Conservation (phyloP, 768 basidiomycete genomes). For the Amanita exitialis region DNA sequence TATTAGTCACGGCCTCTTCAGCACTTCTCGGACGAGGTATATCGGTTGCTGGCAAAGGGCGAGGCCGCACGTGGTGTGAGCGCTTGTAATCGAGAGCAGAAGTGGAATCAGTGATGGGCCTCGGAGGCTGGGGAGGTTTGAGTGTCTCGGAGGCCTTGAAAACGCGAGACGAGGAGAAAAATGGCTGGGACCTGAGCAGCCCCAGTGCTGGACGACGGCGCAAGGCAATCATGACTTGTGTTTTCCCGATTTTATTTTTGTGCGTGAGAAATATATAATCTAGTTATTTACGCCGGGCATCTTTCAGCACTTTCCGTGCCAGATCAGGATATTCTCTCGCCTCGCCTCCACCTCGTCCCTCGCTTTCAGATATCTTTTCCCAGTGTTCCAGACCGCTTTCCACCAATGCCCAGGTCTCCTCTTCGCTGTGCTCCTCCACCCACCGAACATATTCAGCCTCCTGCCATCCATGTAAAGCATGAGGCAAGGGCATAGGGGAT, state of each 20-base stretch:
- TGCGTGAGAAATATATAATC: slow-evolving; percentile 2
- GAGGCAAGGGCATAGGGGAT: slow-evolving; percentile 78
- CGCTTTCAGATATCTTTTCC: slow-evolving; percentile 61
- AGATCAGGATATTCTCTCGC: slow-evolving; percentile 58
- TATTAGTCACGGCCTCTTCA: slow-evolving; percentile 96
- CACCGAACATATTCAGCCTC: slow-evolving; percentile 95
- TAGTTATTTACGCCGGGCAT: slow-evolving; percentile 17
- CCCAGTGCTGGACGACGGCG: slow-evolving; percentile 21
- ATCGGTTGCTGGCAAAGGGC: slow-evolving; percentile 79
- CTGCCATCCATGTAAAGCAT: slow-evolving; percentile 87
- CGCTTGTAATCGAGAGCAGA: slow-evolving; percentile 91
- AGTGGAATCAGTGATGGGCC: slow-evolving; percentile 84
- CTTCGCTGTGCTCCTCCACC: slow-evolving; percentile 83
- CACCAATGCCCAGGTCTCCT: slow-evolving; percentile 72
- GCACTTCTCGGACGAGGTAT: slow-evolving; percentile 77
- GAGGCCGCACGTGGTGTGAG: slow-evolving; percentile 59
- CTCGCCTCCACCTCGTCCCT: slow-evolving; percentile 32
- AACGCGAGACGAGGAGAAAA: slow-evolving; percentile 25
- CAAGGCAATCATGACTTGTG: not conserved
- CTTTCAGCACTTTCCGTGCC: slow-evolving; percentile 54
- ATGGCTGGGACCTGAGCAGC: slow-evolving; percentile 21
- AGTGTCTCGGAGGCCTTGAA: slow-evolving; percentile 18
- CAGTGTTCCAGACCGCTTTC: slow-evolving; percentile 71
- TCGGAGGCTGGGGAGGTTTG: slow-evolving; percentile 59
- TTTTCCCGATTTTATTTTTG: not conserved